Evolutionary conservation across 2,329 filamentous ascomycete species (phyloP), one percentile per base, ranked within the genome.

Genomic region (Talaromyces pinophilus): DNA sequence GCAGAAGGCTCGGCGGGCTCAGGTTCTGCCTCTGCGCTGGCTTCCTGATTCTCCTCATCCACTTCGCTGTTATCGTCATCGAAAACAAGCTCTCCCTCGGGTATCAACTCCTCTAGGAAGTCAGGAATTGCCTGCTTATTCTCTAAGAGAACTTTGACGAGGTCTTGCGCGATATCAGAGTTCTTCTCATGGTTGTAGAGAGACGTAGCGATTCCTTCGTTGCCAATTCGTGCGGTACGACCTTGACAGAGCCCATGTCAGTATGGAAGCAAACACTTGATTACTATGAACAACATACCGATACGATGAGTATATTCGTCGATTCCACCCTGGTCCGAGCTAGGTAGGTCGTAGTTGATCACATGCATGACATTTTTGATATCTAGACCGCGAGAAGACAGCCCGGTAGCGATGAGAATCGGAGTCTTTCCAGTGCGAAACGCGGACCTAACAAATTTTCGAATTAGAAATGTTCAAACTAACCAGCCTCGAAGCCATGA

Each of bases 251-350:
- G 11, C 17, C n/a, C 7, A 33, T 5, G 17, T 59, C 40, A 61
- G 42, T 46, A 30, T 33, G 30, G 11, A 44, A 42, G 40, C 11
- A 35, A 30, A 19, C n/a, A 55, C 11, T 15, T 46, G 52, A 33
- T 40, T 42, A 11, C 17, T 17, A 19, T 11, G 22, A 42, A 13
- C 4, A 25, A 25, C 65, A 79, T 87, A 92, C 91, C 95, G 75
- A 98, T 98, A 13, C 95, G 92, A 75, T 99, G 95, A 30, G 91
- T 88, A 72, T 98, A 99, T 76, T 98, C 95, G 59, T 92, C 88
- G 65, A 97, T 96, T 1, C 93, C 94, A n/a, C 92, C 93, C 71
- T 94, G 85, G 0, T 87, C 82, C 52, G 83, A 80, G 5, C 84
- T 88, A 0, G 94, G 94, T 1, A 98, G 82, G 68, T 98, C 93